Percentiles rank a stretch among this genome's conserved stretches.
phyloP scores from a whole-genome alignment of 2,329 filamentous ascomycete genomes.

The Trichophyton benhamiae region DNA sequence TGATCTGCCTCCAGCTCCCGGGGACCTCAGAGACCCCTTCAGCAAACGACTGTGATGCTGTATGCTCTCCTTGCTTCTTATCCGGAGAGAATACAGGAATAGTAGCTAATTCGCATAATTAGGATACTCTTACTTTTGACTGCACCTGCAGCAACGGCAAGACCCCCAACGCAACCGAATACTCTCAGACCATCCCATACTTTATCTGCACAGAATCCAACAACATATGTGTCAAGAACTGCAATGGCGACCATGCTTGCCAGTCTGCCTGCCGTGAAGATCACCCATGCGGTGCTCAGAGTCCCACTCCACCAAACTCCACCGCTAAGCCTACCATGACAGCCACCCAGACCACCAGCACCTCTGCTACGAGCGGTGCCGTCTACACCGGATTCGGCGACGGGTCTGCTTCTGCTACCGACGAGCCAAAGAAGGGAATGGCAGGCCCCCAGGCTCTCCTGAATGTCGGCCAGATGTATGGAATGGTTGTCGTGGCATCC shows the following conservation, averaged over 20 bases:
- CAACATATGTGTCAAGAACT: slow-evolving; percentile 43
- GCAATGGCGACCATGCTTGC: slow-evolving; percentile 38
- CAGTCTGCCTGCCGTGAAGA: slow-evolving; percentile 39
- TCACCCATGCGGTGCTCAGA: slow-evolving; percentile 50
- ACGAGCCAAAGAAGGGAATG: slow-evolving; percentile 19
- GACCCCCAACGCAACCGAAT: slow-evolving; percentile 48
- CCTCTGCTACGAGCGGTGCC: slow-evolving; percentile 23
- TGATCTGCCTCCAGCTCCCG: slow-evolving; percentile 33
- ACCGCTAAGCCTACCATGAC: slow-evolving; percentile 30
- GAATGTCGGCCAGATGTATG: slow-evolving; percentile 44
- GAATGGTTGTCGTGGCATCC: slow-evolving; percentile 42
- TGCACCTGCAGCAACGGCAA: slow-evolving; percentile 46
- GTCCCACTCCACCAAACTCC: slow-evolving; percentile 44
- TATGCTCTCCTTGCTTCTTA: slow-evolving; percentile 15
- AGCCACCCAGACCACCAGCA: slow-evolving; percentile 23
- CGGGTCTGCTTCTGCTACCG: slow-evolving; percentile 22
- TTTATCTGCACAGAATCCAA: slow-evolving; percentile 48
- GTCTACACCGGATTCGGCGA: slow-evolving; percentile 37
- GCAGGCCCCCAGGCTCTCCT: slow-evolving; percentile 31
- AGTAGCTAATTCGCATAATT: not conserved
- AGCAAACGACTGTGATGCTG: slow-evolving; percentile 31
- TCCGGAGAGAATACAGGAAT: not conserved
- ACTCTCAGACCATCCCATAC: slow-evolving; percentile 51
- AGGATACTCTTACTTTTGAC: slow-evolving; percentile 40
- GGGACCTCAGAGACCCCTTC: slow-evolving; percentile 24